Conservation (phyloP, 2,329 filamentous ascomycete genomes). For the Sarocladium brachiariae region DNA sequence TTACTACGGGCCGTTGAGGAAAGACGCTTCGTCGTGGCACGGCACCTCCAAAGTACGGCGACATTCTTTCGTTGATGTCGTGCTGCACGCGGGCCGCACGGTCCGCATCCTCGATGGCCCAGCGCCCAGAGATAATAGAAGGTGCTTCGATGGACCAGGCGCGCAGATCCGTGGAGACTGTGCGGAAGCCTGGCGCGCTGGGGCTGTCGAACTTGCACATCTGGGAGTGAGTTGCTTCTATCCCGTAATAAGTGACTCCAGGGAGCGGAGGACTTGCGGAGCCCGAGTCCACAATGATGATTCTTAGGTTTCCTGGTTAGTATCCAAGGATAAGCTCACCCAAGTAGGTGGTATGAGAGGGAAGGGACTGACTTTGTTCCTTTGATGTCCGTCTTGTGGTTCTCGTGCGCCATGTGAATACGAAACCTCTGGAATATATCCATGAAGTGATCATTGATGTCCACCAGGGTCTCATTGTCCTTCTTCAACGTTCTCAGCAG, state of each 20-base stretch:
- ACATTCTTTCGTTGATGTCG: constrained; percentile 39
- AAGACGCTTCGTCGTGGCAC: constrained; percentile 3
- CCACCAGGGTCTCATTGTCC: constrained; percentile 66
- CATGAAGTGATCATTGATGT: constrained; percentile 67
- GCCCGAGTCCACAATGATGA: constrained; percentile 60
- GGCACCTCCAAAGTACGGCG: constrained; percentile 14
- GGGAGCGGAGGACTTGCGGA: constrained; percentile 64
- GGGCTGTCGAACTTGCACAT: constrained; percentile 67
- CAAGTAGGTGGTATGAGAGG: no score
- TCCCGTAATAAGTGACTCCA: constrained; percentile 66
- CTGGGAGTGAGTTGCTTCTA: constrained; percentile 62
- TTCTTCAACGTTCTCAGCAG: constrained; percentile 64
- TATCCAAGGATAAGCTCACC: no score
- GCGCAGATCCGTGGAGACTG: constrained; percentile 39
- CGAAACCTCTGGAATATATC: constrained; percentile 65
- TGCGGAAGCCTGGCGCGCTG: constrained; percentile 58
- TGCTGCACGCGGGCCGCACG: constrained; percentile 34
- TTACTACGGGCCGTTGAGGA: neutral
- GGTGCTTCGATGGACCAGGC: constrained; percentile 50
- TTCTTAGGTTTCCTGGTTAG: no score
- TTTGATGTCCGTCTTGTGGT: constrained; percentile 62
- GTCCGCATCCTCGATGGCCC: constrained; percentile 54
- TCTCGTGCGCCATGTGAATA: constrained; percentile 72
- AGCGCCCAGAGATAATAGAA: constrained; percentile 46
- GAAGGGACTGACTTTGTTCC: no score